Evolutionary conservation across 2,329 filamentous ascomycete genomes (phyloP).

Genomic region (Alternaria ethzedia): DNA sequence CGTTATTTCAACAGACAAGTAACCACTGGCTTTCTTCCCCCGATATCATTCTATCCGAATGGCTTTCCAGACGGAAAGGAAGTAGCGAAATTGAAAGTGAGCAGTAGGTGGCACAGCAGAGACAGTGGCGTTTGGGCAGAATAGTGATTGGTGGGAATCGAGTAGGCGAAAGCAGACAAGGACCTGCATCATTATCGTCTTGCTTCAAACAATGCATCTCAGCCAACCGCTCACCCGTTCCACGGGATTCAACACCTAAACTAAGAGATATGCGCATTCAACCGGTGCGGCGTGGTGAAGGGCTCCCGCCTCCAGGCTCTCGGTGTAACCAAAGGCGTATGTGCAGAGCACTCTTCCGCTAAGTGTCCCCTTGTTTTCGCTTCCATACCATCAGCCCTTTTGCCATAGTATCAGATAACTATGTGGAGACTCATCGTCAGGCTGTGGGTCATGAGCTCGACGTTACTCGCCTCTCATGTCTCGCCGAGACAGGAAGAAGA

Average conservation of each 20-base stretch:
- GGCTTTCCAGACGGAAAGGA: background rate
- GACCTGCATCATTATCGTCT: background rate
- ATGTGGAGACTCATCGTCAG: too few species aligned
- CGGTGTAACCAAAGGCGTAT: too few species aligned
- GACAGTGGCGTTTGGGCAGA: background rate
- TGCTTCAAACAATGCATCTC: background rate
- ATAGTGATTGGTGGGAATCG: background rate
- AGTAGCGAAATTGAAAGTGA: background rate
- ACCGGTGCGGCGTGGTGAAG: background rate
- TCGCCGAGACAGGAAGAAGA: too few species aligned
- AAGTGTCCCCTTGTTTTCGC: too few species aligned
- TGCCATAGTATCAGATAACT: too few species aligned
- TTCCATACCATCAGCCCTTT: too few species aligned
- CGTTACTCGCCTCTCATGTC: too few species aligned
- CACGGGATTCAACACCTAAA: background rate
- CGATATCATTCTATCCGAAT: background rate
- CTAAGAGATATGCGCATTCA: background rate
- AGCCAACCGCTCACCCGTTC: background rate
- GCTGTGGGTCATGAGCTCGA: too few species aligned
- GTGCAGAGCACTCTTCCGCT: too few species aligned
- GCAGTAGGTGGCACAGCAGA: background rate
- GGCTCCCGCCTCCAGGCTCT: too few species aligned
- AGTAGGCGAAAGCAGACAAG: background rate
- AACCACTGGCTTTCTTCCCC: background rate
- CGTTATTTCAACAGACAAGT: background rate